phyloP scores from a whole-genome alignment of 805 yeast genomes.

The Gaillardinia entomophila region DNA sequence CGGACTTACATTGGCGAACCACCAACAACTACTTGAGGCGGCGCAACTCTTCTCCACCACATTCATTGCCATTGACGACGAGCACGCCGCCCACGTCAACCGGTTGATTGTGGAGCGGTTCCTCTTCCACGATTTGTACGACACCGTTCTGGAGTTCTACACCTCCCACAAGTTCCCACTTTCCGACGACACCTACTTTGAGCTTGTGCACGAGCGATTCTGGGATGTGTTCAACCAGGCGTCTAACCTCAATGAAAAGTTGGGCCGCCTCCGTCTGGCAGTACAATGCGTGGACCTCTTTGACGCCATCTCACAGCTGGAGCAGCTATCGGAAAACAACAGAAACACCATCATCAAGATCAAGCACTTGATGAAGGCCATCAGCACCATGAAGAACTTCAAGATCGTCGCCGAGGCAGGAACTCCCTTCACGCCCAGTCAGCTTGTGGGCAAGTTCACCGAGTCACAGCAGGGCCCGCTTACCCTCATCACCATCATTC shows the following conservation, averaged over 20 bases:
- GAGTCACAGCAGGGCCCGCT: slow-evolving; percentile 19
- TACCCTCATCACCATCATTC: slow-evolving; percentile 32
- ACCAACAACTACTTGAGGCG: slow-evolving; percentile 13
- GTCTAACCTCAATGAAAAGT: slow-evolving; percentile 25
- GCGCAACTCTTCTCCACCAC: slow-evolving; percentile 13
- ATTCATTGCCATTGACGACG: slow-evolving; percentile 11
- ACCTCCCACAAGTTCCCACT: slow-evolving; percentile 3
- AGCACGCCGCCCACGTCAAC: slow-evolving; percentile 9
- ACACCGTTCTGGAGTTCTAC: slow-evolving; percentile 12
- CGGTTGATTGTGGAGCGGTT: slow-evolving; percentile 22
- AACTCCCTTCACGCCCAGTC: background rate
- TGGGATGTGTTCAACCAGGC: slow-evolving; percentile 30
- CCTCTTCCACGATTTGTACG: slow-evolving; percentile 21
- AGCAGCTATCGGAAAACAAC: background rate
- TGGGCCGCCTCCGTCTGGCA: slow-evolving; percentile 22
- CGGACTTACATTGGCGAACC: slow-evolving; percentile 17
- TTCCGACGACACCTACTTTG: slow-evolving; percentile 7
- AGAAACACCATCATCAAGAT: slow-evolving; percentile 10
- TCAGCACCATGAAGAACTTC: slow-evolving; percentile 30
- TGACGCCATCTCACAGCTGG: slow-evolving; percentile 8
- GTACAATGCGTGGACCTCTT: slow-evolving; percentile 20
- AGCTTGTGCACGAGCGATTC: slow-evolving; percentile 19
- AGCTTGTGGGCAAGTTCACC: background rate
- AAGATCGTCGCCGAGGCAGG: slow-evolving; percentile 12
- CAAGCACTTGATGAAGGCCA: slow-evolving; percentile 33